A percentile compares a stretch with the other conserved stretches of the same genome.
Conservation (phyloP, 2,329 filamentous ascomycete genomes). For the Hymenoscyphus infarciens region DNA sequence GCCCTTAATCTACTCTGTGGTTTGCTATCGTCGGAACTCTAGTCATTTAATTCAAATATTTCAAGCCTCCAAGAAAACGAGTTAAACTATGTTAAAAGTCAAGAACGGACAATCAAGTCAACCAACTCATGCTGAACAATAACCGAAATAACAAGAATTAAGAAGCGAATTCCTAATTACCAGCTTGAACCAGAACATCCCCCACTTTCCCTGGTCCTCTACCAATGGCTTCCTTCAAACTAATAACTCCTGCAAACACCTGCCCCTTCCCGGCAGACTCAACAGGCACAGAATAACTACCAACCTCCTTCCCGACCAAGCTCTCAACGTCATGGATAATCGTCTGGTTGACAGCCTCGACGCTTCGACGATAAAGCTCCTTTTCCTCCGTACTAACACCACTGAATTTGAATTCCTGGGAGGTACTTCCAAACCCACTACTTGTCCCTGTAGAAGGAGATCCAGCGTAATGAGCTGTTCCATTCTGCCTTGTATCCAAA, state of each 20-base stretch:
- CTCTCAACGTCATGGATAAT: slow-evolving; percentile 47
- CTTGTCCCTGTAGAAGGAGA: slow-evolving; percentile 43
- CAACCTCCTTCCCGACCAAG: slow-evolving; percentile 31
- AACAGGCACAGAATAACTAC: slow-evolving; percentile 14
- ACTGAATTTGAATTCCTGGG: slow-evolving; percentile 52
- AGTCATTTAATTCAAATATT: no score
- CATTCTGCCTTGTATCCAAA: slow-evolving; percentile 52
- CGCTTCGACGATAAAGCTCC: slow-evolving; percentile 51
- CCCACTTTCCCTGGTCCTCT: slow-evolving; percentile 36
- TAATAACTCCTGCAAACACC: slow-evolving; percentile 22
- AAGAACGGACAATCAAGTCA: no score
- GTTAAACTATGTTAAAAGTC: no score
- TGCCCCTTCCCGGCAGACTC: slow-evolving; percentile 8
- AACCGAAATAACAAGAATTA: not conserved
- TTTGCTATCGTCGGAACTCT: no score
- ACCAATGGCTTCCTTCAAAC: slow-evolving; percentile 36
- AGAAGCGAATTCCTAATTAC: not conserved
- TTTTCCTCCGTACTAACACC: slow-evolving; percentile 36
- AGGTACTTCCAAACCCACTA: slow-evolving; percentile 52
- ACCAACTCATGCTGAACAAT: no score
- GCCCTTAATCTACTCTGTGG: no score
- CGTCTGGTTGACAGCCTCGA: slow-evolving; percentile 52
- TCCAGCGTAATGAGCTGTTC: slow-evolving; percentile 53
- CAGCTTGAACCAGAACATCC: slow-evolving; percentile 24
- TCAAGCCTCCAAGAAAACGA: no score